phyloP scores from a whole-genome alignment of 2,329 filamentous ascomycete species.

The Cladophialophora chaetospira region DNA sequence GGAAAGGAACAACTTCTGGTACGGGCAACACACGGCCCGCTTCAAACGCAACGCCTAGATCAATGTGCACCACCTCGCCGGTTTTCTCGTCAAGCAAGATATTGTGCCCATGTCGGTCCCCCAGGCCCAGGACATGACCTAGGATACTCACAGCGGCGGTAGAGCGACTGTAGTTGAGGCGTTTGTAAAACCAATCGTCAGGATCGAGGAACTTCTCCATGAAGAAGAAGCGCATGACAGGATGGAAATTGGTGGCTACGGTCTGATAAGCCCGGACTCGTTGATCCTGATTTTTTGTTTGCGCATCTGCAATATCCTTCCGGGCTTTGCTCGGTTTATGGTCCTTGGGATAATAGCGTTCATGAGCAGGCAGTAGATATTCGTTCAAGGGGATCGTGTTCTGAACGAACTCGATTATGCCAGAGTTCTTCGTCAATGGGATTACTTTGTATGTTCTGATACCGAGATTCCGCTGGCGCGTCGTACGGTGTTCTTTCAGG shows the following conservation, averaged over 20 bases:
- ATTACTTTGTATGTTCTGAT: conserved; percentile 98
- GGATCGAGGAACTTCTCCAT: conserved; percentile 92
- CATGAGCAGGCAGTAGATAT: conserved; percentile 87
- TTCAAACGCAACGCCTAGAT: conserved; percentile 95
- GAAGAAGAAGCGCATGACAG: conserved; percentile 96
- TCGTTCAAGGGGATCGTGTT: conserved; percentile 91
- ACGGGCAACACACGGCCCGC: conserved; percentile 92
- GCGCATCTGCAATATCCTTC: conserved; percentile 74
- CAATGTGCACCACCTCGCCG: conserved; percentile 95
- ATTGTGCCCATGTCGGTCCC: conserved; percentile 94
- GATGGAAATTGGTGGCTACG: conserved; percentile 79
- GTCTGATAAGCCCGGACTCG: conserved; percentile 75
- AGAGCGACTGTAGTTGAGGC: conserved; percentile 87
- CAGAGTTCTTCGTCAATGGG: conserved; percentile 78
- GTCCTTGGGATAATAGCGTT: conserved; percentile 81
- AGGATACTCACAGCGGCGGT: conserved; percentile 95
- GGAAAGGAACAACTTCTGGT: conserved; percentile 93
- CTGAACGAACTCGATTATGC: conserved; percentile 95
- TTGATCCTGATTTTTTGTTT: conserved; percentile 67
- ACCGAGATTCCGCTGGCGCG: conserved; percentile 81
- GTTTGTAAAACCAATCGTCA: conserved; percentile 90
- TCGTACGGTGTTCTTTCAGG: conserved; percentile 80
- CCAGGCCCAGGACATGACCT: conserved; percentile 87
- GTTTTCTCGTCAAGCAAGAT: conserved; percentile 88
- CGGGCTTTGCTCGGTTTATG: conserved; percentile 74